A percentile compares a stretch with the other conserved stretches of the same genome.
phyloP scores from a whole-genome alignment of 2,329 filamentous ascomycete genomes.

The Hymenotorrendiella dingleyae region DNA sequence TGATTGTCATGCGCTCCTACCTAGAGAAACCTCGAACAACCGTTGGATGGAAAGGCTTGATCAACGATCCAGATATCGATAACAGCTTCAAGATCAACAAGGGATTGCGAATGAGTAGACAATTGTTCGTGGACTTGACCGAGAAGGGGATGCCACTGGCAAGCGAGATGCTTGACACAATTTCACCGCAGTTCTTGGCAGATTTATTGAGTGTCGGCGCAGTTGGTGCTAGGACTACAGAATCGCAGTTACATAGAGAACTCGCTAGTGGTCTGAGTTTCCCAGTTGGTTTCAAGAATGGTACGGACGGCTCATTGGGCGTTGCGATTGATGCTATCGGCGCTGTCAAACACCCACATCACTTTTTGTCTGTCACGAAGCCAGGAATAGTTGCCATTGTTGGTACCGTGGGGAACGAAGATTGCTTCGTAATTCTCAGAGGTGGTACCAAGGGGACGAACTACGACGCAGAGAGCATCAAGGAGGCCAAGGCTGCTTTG shows the following conservation, averaged over 20 bases:
- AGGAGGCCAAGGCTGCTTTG: conserved; percentile 74
- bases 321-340: conserved; percentile 96
- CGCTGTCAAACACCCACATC: conserved; percentile 84
- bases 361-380: conserved; percentile 97
- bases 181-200: conserved; percentile 93
- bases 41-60: conserved; percentile 96
- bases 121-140: conserved; percentile 91
- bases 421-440: conserved; percentile 93
- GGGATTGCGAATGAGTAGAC: conserved; percentile 76
- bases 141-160: conserved; percentile 91
- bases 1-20: conserved; percentile 97
- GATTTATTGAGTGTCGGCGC: conserved; percentile 89
- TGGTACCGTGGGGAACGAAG: conserved; percentile 88
- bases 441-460: conserved; percentile 93
- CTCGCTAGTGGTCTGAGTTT: conserved; percentile 90
- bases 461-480: conserved; percentile 80
- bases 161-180: conserved; percentile 96
- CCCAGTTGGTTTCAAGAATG: conserved; percentile 99
- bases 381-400: conserved; percentile 93
- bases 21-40: conserved; percentile 98
- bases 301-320: conserved; percentile 82
- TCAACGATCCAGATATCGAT: conserved; percentile 98
- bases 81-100: conserved; percentile 99
- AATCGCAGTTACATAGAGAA: conserved; percentile 92
- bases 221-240: conserved; percentile 92